Evolutionary conservation across 352 stramenopile genomes (phyloP).

Genomic region (Globisporangium splendens): DNA sequence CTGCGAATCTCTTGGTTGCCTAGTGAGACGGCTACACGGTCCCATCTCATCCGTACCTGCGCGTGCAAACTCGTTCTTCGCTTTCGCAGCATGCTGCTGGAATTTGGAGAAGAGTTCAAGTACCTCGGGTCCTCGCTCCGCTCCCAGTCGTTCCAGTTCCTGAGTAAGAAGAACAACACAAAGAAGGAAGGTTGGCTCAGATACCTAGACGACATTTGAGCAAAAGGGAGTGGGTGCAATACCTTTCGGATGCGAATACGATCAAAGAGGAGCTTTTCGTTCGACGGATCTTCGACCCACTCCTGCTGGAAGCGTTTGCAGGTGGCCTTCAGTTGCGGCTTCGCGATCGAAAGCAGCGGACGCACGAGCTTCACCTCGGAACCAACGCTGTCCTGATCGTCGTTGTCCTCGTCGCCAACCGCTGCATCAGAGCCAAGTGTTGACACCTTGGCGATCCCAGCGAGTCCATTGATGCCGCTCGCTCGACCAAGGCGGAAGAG

Average conservation of each 20-base stretch:
- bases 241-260: conserved; percentile 83
- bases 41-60: conserved; percentile 23
- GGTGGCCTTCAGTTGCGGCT: conserved; percentile 59
- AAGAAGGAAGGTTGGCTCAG: background rate
- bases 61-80: conserved; percentile 46
- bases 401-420: conserved; percentile 12
- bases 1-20: too few relatives aligned
- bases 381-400: conserved; percentile 1
- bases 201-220: too few relatives aligned
- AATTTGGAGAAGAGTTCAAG: conserved; percentile 45
- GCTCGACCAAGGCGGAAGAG: conserved; percentile 73
- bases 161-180: conserved; percentile 9
- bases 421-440: conserved; percentile 1
- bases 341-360: conserved; percentile 57
- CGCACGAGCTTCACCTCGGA: conserved; percentile 35
- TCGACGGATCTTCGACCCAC: conserved; percentile 84
- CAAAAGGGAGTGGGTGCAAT: conserved; percentile 4
- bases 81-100: conserved; percentile 39
- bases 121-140: conserved; percentile 27
- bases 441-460: conserved; percentile 46
- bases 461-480: conserved; percentile 74
- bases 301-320: conserved; percentile 64
- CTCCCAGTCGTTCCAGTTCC: conserved; percentile 47
- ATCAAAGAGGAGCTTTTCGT: conserved; percentile 74
- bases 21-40: too few relatives aligned